Evolutionary conservation across 306 rosid genomes (phyloP).

Genomic region (Datisca glomerata): DNA sequence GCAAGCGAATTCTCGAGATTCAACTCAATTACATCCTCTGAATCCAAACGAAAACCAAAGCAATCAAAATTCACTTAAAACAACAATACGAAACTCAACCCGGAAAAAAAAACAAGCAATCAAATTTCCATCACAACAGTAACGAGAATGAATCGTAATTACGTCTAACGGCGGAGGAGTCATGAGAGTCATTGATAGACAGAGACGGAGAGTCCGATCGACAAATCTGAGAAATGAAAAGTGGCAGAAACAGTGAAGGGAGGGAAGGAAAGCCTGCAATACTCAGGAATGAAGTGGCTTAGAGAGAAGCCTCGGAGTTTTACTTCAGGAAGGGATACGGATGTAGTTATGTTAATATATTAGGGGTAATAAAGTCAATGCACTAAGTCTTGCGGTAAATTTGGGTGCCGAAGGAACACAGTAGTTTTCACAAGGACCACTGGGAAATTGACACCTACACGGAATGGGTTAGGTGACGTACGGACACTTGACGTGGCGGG

Average conservation of each 20-base stretch:
- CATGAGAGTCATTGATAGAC: slow-evolving; percentile 42
- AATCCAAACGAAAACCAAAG: slow-evolving; percentile 10
- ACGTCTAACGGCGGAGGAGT: slow-evolving; percentile 44
- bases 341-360: neutral
- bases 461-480: no score
- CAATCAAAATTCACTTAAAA: slow-evolving; percentile 17
- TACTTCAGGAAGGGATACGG: slow-evolving; percentile 4
- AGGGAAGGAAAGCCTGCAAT: slow-evolving; percentile 6
- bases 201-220: slow-evolving; percentile 27
- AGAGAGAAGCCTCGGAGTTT: slow-evolving; percentile 1
- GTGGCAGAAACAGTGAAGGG: slow-evolving; percentile 11
- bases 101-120: neutral
- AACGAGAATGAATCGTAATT: slow-evolving; percentile 9
- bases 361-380: neutral
- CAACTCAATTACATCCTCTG: slow-evolving; percentile 11
- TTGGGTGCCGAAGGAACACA: neutral
- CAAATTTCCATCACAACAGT: neutral
- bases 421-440: neutral
- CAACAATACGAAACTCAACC: slow-evolving; percentile 5
- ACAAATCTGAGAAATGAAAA: slow-evolving; percentile 28
- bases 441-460: neutral
- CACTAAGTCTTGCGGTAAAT: neutral
- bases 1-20: slow-evolving; percentile 9
- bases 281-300: slow-evolving; percentile 1
- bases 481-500: slow-evolving; percentile 5